A percentile compares a stretch with the other conserved stretches of the same genome.
Conservation (phyloP, 345 rosid genomes). For the Acer yangbiense region DNA sequence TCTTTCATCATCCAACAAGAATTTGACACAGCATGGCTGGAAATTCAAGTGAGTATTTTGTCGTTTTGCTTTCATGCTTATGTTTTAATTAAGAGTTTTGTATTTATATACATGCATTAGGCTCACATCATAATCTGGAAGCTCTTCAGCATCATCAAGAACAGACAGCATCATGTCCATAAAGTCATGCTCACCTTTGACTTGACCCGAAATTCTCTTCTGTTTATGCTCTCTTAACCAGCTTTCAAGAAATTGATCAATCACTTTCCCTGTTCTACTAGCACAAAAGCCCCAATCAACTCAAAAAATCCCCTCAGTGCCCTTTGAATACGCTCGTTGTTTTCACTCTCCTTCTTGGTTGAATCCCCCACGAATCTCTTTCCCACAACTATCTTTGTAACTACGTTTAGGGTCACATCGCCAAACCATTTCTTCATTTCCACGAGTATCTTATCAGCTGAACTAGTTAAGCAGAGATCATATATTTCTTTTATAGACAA, state of each 20-base stretch:
- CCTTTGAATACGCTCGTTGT: not conserved
- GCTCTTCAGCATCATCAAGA: conserved; percentile 10
- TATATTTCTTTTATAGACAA: conserved; percentile 19
- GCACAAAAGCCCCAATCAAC: conserved; percentile 18
- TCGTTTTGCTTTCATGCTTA: no score
- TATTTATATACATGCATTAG: no score
- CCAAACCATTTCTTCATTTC: conserved; percentile 42
- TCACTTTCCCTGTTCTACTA: conserved; percentile 23
- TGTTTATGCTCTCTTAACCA: conserved; percentile 34
- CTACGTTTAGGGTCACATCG: conserved; percentile 33
- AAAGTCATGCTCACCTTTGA: conserved; percentile 25
- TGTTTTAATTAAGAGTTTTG: no score
- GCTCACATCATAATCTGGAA: conserved; percentile 9
- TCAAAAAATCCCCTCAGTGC: conserved; percentile 26
- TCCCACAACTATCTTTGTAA: conserved; percentile 30
- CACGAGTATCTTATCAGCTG: conserved; percentile 2
- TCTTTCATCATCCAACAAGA: no score
- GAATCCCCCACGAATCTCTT: conserved; percentile 7
- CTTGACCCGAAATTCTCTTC: conserved; percentile 4
- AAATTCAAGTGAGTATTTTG: no score
- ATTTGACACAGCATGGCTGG: no score
- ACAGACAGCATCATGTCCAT: conserved; percentile 34
- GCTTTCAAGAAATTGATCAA: conserved; percentile 24
- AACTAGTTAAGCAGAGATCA: not conserved
- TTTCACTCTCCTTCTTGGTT: not conserved